phyloP scores from a whole-genome alignment of 805 yeast genomes.

The Hanseniaspora guilliermondii region DNA sequence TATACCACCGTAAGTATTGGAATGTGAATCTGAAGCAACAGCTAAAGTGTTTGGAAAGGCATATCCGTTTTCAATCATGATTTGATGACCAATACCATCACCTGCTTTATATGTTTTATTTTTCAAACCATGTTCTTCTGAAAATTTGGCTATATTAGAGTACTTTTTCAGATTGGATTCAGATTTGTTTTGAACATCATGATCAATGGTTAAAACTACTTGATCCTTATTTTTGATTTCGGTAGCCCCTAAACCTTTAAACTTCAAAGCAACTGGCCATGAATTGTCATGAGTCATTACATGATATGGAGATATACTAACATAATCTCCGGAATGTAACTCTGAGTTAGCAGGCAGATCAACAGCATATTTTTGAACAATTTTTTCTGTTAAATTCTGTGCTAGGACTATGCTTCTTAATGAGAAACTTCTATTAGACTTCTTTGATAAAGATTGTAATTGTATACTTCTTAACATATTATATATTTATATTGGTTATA shows the following conservation, averaged over 20 bases:
- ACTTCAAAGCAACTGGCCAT: constrained; percentile 98
- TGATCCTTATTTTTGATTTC: constrained; percentile 74
- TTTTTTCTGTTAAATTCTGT: constrained; percentile 90
- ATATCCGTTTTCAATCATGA: constrained; percentile 97
- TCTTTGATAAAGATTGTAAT: not conserved
- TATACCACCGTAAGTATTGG: constrained; percentile 94
- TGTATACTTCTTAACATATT: constrained; percentile 2
- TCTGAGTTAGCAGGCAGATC: constrained; percentile 63
- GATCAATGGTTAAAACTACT: constrained; percentile 92
- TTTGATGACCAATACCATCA: constrained; percentile 97
- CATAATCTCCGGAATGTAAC: constrained; percentile 87
- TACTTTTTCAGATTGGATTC: constrained; percentile 85
- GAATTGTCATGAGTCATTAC: constrained; percentile 99
- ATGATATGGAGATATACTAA: constrained; percentile 86
- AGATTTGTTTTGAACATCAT: constrained; percentile 88
- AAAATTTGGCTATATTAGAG: constrained; percentile 76
- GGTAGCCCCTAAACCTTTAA: constrained; percentile 86
- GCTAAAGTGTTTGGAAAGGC: constrained; percentile 89
- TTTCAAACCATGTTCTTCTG: constrained; percentile 80
- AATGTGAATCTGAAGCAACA: constrained; percentile 95
- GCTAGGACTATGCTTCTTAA: not conserved
- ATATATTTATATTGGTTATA: not conserved
- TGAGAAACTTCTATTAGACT: not conserved
- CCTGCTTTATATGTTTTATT: constrained; percentile 84
- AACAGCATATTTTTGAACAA: constrained; percentile 86